These are phyloP conservation scores for Trichomonascus vanleenenianus DNA, from an alignment of 805 yeast genomes.

Conservation along the genomic window DNA sequence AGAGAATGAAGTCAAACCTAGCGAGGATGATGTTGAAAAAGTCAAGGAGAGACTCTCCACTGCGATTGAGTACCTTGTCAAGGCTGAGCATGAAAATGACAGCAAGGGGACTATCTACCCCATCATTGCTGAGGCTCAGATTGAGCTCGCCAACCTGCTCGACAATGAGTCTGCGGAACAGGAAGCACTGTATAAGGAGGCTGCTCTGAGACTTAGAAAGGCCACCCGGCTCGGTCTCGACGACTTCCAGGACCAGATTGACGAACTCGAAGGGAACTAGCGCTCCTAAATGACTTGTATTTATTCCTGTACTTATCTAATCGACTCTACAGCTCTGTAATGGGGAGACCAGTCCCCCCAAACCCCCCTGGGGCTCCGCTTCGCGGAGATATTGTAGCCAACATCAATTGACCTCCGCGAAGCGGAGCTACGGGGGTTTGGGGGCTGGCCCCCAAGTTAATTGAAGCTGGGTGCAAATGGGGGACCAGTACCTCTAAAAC, in stretches of 20 bases:
- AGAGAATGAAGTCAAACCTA: slow-evolving; percentile 5
- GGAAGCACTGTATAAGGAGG: slow-evolving; percentile 55
- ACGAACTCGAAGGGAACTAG: slow-evolving; percentile 17
- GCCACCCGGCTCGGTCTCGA: slow-evolving; percentile 42
- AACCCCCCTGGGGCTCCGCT: no score
- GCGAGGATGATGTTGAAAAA: slow-evolving; percentile 17
- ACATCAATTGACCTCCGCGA: no score
- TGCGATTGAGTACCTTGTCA: slow-evolving; percentile 51
- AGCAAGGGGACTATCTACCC: slow-evolving; percentile 80
- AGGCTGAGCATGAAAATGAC: slow-evolving; percentile 46
- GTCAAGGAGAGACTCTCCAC: slow-evolving; percentile 34
- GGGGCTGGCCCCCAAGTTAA: no score
- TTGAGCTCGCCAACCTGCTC: slow-evolving; percentile 67
- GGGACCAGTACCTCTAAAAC: no score
- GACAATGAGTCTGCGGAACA: slow-evolving; percentile 62
- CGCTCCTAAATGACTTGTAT: not conserved
- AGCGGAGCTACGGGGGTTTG: no score
- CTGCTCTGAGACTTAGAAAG: slow-evolving; percentile 56
- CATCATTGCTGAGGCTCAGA: slow-evolving; percentile 76
- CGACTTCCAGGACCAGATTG: slow-evolving; percentile 29
- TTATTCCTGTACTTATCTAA: no score
- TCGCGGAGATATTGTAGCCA: no score
- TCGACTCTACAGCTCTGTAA: no score
- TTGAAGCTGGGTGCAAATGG: no score
- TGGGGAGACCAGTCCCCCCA: no score